These are phyloP conservation scores for Aspergillus sparsus DNA, from an alignment of 495 filamentous ascomycete genomes.

Conservation along the genomic window DNA sequence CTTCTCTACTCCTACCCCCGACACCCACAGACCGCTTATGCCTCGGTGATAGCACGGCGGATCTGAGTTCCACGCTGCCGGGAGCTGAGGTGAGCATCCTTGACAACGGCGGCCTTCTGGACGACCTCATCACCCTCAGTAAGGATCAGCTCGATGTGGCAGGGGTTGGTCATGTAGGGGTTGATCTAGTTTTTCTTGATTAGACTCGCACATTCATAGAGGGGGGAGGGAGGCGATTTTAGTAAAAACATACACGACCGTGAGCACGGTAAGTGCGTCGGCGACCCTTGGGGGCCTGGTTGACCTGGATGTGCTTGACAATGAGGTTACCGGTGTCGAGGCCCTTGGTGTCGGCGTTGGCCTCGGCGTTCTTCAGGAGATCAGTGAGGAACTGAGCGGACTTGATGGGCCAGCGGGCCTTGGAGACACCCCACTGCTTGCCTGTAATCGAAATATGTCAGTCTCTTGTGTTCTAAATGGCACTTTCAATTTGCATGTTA, in stretches of 20 bases:
- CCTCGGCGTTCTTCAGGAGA: conserved; percentile 98
- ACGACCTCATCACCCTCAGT: conserved; percentile 90
- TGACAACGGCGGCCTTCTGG: conserved; percentile 70
- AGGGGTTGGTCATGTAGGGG: conserved; percentile 99
- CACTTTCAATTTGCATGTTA: not conserved
- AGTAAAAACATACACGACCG: conserved; percentile 81
- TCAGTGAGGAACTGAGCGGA: conserved; percentile 96
- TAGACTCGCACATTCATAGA: not conserved
- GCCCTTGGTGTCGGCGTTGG: conserved; percentile 98
- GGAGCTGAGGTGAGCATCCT: conserved; percentile 69
- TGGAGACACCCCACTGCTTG: conserved; percentile 96
- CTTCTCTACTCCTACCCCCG: conserved; percentile 27
- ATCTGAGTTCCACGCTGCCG: conserved; percentile 84
- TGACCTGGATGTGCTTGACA: conserved; percentile 99
- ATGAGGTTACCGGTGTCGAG: conserved; percentile 95
- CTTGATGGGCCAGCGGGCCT: conserved; percentile 98
- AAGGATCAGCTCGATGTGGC: conserved; percentile 99
- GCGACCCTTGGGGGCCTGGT: conserved; percentile 98
- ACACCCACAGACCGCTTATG: conserved; percentile 55
- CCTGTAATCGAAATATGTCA: conserved; percentile 58
- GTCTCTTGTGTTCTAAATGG: conserved; percentile 3
- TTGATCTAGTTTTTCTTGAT: conserved; percentile 69
- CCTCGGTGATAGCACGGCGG: conserved; percentile 77
- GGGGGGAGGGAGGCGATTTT: not conserved
- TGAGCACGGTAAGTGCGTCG: conserved; percentile 98